Percentiles rank a stretch among this genome's conserved stretches.
Conservation (phyloP, 169 alveolate genomes). For the Miamiensis avidus region DNA sequence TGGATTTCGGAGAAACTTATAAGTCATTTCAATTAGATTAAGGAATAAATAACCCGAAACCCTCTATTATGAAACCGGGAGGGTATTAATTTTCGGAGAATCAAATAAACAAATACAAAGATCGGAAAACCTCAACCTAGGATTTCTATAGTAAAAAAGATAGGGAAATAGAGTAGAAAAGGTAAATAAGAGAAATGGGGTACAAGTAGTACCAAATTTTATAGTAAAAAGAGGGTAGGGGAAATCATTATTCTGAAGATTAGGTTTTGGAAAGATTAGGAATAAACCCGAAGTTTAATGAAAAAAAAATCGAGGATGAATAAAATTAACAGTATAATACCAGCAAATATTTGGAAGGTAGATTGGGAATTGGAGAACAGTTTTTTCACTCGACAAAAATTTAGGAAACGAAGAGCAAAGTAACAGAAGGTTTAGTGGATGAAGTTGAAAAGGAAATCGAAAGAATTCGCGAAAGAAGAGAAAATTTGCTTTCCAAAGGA, state of each 20-base stretch:
- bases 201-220: too few species aligned
- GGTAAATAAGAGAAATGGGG: not conserved
- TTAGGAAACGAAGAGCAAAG: not conserved
- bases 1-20: too few species aligned
- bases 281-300: too few species aligned
- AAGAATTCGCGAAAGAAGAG: not conserved
- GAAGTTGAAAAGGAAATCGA: not conserved
- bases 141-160: too few species aligned
- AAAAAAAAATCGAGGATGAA: not conserved
- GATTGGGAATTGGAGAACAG: not conserved
- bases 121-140: not conserved
- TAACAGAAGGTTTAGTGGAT: not conserved
- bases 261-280: not conserved
- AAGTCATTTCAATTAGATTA: too few species aligned
- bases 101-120: too few species aligned
- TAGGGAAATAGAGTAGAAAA: not conserved
- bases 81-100: not conserved
- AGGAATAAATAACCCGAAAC: too few species aligned
- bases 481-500: not conserved
- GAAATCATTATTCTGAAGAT: not conserved
- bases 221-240: not conserved
- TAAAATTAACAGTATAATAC: not conserved
- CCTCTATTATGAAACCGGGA: not conserved
- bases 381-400: not conserved
- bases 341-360: not conserved